These are phyloP conservation scores for Talaromyces trachyspermus DNA, from an alignment of 495 filamentous ascomycete genomes.

Conservation along the genomic window DNA sequence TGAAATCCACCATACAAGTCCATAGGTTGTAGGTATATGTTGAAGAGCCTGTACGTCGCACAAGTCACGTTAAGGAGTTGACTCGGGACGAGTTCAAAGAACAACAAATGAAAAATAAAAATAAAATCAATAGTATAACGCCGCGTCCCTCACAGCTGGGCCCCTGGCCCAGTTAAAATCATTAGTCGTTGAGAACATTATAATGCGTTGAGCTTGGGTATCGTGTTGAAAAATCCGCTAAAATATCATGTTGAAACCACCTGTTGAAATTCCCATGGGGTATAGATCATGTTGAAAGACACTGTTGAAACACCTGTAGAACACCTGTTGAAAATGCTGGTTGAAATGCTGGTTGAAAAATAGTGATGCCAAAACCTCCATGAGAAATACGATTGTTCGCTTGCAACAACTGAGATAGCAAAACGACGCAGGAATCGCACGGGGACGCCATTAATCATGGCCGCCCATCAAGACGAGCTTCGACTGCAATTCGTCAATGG, in stretches of 20 bases:
- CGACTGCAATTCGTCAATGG: constrained; percentile 9
- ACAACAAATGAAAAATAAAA: background rate
- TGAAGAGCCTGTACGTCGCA: too few species aligned
- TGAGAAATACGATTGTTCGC: background rate
- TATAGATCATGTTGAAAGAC: constrained; percentile 2
- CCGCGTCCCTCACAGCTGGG: background rate
- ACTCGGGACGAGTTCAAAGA: too few species aligned
- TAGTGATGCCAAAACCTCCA: background rate
- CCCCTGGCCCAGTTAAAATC: constrained; percentile 2
- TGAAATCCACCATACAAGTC: too few species aligned
- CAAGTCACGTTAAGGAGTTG: too few species aligned
- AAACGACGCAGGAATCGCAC: too few species aligned
- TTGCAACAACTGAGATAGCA: background rate
- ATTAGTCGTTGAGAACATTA: constrained; percentile 9
- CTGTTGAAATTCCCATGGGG: background rate
- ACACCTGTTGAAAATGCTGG: constrained; percentile 4
- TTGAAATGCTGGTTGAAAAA: constrained; percentile 7
- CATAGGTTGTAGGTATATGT: too few species aligned
- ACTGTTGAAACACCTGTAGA: background rate
- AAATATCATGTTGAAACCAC: constrained; percentile 3
- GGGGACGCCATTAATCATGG: background rate
- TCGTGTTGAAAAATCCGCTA: constrained; percentile 8
- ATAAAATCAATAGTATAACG: background rate
- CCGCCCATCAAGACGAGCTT: constrained; percentile 1
- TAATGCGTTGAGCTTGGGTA: constrained; percentile 3